These are phyloP conservation scores for Malassezia japonica DNA, from an alignment of 1,284 basidiomycete species.

Conservation along the genomic window DNA sequence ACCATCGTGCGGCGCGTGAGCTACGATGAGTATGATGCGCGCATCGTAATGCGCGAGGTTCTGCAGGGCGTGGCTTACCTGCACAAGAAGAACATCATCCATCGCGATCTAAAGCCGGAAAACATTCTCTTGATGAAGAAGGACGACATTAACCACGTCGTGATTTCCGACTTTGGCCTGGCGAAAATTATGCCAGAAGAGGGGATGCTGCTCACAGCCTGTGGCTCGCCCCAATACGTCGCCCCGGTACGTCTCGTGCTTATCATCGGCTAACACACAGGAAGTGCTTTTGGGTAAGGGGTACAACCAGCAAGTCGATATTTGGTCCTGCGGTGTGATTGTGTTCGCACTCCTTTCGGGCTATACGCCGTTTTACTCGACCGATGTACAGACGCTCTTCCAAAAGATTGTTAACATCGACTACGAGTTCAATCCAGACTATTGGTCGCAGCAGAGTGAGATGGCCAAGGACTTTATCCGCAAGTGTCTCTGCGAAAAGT, in stretches of 20 bases:
- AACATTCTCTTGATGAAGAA: constrained; percentile 41
- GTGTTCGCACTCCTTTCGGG: constrained; percentile 44
- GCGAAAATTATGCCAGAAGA: constrained; percentile 41
- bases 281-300: constrained; percentile 45
- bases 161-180: constrained; percentile 47
- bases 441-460: constrained; percentile 41
- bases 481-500: constrained; percentile 34
- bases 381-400: constrained; percentile 39
- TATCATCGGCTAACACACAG: too few relatives aligned
- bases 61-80: constrained; percentile 41
- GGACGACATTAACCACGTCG: constrained; percentile 31
- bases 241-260: too few relatives aligned
- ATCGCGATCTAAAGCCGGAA: constrained; percentile 46
- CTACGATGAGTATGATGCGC: constrained; percentile 44
- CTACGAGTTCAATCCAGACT: constrained; percentile 38
- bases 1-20: constrained; percentile 38
- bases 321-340: constrained; percentile 47
- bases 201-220: constrained; percentile 42
- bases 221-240: constrained; percentile 46
- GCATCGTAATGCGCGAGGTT: constrained; percentile 41
- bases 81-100: constrained; percentile 42
- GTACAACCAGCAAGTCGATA: constrained; percentile 39
- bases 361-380: constrained; percentile 47
- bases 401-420: constrained; percentile 41
- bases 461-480: constrained; percentile 44